These are phyloP conservation scores for Neofusicoccum sp. DNA, from an alignment of 2,329 filamentous ascomycete species.

Conservation along the genomic window DNA sequence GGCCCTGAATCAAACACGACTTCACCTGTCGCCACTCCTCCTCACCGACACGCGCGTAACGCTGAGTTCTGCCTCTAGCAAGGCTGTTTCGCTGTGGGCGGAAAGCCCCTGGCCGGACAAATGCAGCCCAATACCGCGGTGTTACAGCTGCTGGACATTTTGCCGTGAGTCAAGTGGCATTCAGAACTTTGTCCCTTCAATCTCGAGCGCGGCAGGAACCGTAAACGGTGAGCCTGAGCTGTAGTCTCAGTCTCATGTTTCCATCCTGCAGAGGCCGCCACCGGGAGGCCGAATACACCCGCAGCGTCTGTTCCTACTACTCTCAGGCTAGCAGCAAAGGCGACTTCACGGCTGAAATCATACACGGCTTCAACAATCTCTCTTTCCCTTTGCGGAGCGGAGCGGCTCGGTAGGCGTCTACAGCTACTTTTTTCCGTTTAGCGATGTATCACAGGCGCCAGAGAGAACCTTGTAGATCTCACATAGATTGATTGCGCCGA, in stretches of 20 bases:
- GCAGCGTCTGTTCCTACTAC: background rate
- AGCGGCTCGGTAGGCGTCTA: background rate
- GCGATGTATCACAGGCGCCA: background rate
- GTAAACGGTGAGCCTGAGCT: background rate
- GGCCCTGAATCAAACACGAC: background rate
- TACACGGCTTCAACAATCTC: background rate
- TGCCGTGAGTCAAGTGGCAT: slow-evolving; percentile 3
- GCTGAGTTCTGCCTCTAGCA: background rate
- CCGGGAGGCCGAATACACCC: background rate
- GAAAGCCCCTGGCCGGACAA: background rate
- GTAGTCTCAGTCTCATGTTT: background rate
- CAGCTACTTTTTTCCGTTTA: background rate
- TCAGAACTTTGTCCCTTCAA: slow-evolving; percentile 1
- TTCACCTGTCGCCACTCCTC: background rate
- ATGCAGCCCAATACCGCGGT: background rate
- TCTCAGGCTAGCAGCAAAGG: background rate
- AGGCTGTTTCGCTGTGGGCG: slow-evolving; percentile 1
- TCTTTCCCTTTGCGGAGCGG: background rate
- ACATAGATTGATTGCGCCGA: slow-evolving; percentile 1
- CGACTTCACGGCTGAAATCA: background rate
- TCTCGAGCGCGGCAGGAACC: background rate
- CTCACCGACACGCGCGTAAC: background rate
- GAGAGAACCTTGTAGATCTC: background rate
- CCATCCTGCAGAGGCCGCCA: background rate
- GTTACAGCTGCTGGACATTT: background rate